These are phyloP conservation scores for Yarrowia sp. DNA, from an alignment of 805 yeast species.

Conservation along the genomic window DNA sequence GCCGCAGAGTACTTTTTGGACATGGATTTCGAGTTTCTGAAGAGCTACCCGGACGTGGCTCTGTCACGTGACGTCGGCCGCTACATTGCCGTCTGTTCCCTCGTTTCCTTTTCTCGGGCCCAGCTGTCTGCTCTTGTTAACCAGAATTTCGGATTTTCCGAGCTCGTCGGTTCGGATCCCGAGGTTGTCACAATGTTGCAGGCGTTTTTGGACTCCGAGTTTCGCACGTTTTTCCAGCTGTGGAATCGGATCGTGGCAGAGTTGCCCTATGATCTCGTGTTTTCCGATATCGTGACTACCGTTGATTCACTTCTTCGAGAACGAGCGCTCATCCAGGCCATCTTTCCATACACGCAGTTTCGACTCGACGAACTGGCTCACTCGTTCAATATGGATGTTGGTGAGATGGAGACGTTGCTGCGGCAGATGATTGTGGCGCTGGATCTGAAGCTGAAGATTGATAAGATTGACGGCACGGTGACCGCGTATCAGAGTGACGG, in stretches of 20 bases:
- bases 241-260: not conserved
- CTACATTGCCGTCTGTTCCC: slow-evolving; percentile 21
- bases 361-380: slow-evolving; percentile 23
- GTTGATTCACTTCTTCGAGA: not conserved
- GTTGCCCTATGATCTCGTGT: slow-evolving; percentile 3
- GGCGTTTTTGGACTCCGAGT: slow-evolving; percentile 28
- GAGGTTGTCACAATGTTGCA: slow-evolving; percentile 13
- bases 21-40: slow-evolving; percentile 26
- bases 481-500: slow-evolving; percentile 23
- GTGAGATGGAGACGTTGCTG: slow-evolving; percentile 16
- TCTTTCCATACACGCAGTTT: slow-evolving; percentile 24
- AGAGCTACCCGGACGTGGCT: slow-evolving; percentile 3
- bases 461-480: slow-evolving; percentile 35
- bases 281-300: not conserved
- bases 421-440: slow-evolving; percentile 30
- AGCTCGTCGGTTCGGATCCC: not conserved
- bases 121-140: slow-evolving; percentile 25
- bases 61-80: slow-evolving; percentile 1
- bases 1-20: slow-evolving; percentile 33
- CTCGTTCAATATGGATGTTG: slow-evolving; percentile 14
- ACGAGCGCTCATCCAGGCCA: slow-evolving; percentile 33
- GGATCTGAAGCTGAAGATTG: slow-evolving; percentile 27
- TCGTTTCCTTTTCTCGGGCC: slow-evolving; percentile 15
- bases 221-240: slow-evolving; percentile 8
- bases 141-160: slow-evolving; percentile 21